These are phyloP conservation scores for Violaceomyces palustris DNA, from an alignment of 1,284 basidiomycete species.

Conservation along the genomic window DNA sequence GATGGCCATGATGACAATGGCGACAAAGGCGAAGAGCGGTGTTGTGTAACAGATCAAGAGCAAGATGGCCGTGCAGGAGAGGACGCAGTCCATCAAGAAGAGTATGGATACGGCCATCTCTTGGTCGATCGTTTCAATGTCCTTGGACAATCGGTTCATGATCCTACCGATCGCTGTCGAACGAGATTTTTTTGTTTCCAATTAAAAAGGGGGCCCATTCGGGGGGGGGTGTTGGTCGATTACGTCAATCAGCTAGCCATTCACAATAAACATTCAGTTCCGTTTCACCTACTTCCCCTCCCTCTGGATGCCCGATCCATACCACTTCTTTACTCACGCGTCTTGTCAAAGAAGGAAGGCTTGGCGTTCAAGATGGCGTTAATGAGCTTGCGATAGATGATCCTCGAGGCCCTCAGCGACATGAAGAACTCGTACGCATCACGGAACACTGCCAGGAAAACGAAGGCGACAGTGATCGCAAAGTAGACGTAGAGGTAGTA, in stretches of 20 bases:
- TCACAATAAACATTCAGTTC: no score
- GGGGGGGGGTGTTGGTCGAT: no score
- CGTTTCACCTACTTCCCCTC: no score
- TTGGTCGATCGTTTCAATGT: conserved; percentile 51
- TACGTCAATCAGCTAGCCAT: no score
- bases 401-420: conserved; percentile 40
- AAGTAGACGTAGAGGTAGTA: conserved; percentile 47
- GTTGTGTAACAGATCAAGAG: conserved; percentile 47
- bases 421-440: conserved; percentile 38
- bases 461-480: conserved; percentile 30
- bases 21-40: conserved; percentile 36
- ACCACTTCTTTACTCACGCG: no score
- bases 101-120: conserved; percentile 42
- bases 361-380: conserved; percentile 78
- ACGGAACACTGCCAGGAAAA: conserved; percentile 35
- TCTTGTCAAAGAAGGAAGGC: conserved; percentile 49
- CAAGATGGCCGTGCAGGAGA: conserved; percentile 37
- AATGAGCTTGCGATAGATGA: conserved; percentile 59
- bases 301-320: no score
- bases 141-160: conserved; percentile 51
- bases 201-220: no score
- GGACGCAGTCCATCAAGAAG: conserved; percentile 34
- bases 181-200: no score
- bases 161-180: conserved; percentile 49
- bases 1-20: conserved; percentile 35